Evolutionary conservation across 2,329 filamentous ascomycete genomes (phyloP), one percentile per base, ranked within the genome.

Genomic region (Penicillium psychrosexuale): DNA sequence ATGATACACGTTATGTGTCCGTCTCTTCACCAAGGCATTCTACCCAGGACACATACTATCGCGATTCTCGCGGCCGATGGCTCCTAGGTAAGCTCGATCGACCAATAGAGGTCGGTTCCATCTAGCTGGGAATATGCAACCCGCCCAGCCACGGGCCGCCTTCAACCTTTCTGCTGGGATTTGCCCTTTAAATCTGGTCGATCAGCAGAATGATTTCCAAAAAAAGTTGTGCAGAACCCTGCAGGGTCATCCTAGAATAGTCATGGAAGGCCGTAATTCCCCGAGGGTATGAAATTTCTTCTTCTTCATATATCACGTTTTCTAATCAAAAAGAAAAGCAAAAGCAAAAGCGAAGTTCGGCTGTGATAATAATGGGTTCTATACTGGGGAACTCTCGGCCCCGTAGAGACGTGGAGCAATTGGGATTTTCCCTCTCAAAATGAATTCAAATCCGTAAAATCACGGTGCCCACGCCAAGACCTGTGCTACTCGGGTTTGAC

Each of bases 91-190:
- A 31, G 37, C n/a, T 42, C 33, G 61, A 57, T 61, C 57, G 47
- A 43, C 69, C 69, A 71, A 71, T 70, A 48, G 48, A 50, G 56
- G 55, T 34, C 42, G 51, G 65, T 67, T 55, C 69, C 69, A 64
- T 53, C 54, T 46, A 50, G 59, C 61, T 66, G 69, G 69, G 64
- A 67, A 66, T 59, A 62, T 37, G 33, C 54, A 59, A 59, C 56
- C 56, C 51, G 53, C 40, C 55, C 47, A 62, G 54, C 57, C 58
- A 55, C 57, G 56, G 62, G 55, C 57, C 59, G 52, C 54, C 47
- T 55, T 52, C 37, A 55, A 40, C 57, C 59, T 59, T 50, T 51
- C 42, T 53, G 31, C 55, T 60, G 59, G 57, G 58, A 58, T 48
- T 50, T 36, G 3, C 6, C 17, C 13, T 37, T 44, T 27, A 17